These are phyloP conservation scores for Paramecium sexaurelia DNA, from an alignment of 73 alveolate genomes.

Conservation along the genomic window DNA sequence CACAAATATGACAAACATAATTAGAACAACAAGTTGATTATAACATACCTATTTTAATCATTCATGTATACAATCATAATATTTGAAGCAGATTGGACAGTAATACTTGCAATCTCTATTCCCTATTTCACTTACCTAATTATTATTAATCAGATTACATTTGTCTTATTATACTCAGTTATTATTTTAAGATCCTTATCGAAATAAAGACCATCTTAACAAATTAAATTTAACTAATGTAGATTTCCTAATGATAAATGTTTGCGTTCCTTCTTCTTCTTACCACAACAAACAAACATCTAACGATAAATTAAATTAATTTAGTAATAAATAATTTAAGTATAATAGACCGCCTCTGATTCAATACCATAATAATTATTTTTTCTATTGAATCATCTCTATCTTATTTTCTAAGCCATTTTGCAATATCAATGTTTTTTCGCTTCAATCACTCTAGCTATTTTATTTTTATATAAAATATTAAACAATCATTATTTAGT, in stretches of 20 bases:
- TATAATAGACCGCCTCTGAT: background rate
- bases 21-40: background rate
- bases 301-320: constrained; percentile 13
- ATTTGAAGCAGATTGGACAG: constrained; percentile 49
- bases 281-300: constrained; percentile 44
- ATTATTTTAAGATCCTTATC: constrained; percentile 36
- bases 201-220: constrained; percentile 20
- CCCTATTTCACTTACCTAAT: background rate
- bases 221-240: constrained; percentile 37
- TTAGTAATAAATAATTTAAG: background rate
- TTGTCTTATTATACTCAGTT: constrained; percentile 16
- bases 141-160: constrained; percentile 5
- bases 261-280: constrained; percentile 10
- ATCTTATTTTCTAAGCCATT: background rate
- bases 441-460: no score
- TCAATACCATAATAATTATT: background rate
- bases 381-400: background rate
- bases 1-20: constrained; percentile 41
- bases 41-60: background rate
- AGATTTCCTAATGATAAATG: background rate
- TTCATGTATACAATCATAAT: constrained; percentile 8
- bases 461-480: no score
- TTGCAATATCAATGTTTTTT: no score
- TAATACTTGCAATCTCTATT: background rate
- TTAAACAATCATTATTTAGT: no score